Percentiles rank a stretch among this genome's conserved stretches.
phyloP scores from a whole-genome alignment of 768 basidiomycete species.

The Macrolepiota fuliginosa region DNA sequence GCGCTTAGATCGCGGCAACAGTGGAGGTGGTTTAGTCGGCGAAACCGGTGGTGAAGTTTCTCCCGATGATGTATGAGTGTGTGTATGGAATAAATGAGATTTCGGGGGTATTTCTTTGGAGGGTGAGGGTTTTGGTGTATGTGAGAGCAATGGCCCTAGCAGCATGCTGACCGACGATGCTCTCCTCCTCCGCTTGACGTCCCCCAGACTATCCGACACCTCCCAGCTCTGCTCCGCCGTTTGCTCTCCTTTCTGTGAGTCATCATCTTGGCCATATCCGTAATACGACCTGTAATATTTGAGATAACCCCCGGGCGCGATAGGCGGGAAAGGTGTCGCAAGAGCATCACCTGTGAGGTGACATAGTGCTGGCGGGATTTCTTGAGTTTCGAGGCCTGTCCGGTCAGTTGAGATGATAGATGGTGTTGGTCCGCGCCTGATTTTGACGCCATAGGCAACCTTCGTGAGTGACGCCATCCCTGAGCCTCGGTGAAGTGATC shows the following conservation, averaged over 20 bases:
- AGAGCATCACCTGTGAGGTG: constrained; percentile 12
- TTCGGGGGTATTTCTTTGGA: constrained; percentile 16
- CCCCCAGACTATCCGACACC: constrained; percentile 10
- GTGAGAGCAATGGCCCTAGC: constrained; percentile 7
- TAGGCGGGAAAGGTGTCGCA: constrained; percentile 34
- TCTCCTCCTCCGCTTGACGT: constrained; percentile 1
- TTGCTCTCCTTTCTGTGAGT: background rate
- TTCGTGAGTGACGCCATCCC: constrained; percentile 6
- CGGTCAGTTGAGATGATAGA: background rate
- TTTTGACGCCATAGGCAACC: constrained; percentile 8
- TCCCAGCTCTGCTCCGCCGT: constrained; percentile 1
- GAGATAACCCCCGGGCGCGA: constrained; percentile 39
- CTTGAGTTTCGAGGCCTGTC: constrained; percentile 8
- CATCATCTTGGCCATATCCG: background rate
- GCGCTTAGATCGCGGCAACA: constrained; percentile 19
- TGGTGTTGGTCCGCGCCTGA: constrained; percentile 2
- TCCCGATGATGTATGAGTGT: constrained; percentile 19
- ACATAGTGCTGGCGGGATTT: constrained; percentile 9
- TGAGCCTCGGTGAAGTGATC: background rate
- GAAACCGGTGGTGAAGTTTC: constrained; percentile 5
- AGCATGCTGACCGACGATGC: constrained; percentile 3
- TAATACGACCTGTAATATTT: constrained; percentile 32
- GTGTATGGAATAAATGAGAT: constrained; percentile 20
- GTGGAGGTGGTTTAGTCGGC: background rate
- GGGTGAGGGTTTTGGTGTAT: constrained; percentile 11